A percentile compares a stretch with the other conserved stretches of the same genome.
These are phyloP conservation scores for Suhomyces taliae DNA, from an alignment of 1,139 yeast species.

Conservation along the genomic window DNA sequence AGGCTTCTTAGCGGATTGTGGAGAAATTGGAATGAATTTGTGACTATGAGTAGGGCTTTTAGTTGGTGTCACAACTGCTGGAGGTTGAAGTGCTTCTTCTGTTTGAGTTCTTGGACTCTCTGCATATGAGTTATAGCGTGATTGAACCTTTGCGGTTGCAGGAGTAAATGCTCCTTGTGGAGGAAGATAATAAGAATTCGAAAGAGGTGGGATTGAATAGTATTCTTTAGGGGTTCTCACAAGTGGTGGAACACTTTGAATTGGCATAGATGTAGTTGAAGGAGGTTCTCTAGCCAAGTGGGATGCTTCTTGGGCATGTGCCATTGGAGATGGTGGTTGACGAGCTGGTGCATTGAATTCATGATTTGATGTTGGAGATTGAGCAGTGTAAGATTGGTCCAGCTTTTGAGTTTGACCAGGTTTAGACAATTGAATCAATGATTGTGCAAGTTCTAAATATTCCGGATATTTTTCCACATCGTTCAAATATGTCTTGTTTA, in stretches of 20 bases:
- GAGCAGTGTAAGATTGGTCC: constrained; percentile 2
- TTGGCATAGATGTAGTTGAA: background rate
- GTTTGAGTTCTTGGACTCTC: constrained; percentile 9
- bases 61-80: constrained; percentile 15
- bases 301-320: background rate
- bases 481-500: constrained; percentile 44
- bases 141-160: constrained; percentile 13
- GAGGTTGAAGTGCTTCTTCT: constrained; percentile 8
- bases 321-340: background rate
- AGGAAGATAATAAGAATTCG: constrained; percentile 11
- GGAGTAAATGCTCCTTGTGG: constrained; percentile 12
- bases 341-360: background rate
- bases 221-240: background rate
- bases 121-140: constrained; percentile 12
- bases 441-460: constrained; percentile 48
- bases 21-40: constrained; percentile 46
- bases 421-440: constrained; percentile 40
- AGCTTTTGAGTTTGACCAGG: constrained; percentile 7
- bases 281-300: background rate
- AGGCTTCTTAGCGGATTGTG: constrained; percentile 37
- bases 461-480: constrained; percentile 51
- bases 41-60: constrained; percentile 16
- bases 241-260: background rate
- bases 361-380: background rate
- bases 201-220: constrained; percentile 10